Conservation (phyloP, 495 filamentous ascomycete species). For the Trichoderma virens region DNA sequence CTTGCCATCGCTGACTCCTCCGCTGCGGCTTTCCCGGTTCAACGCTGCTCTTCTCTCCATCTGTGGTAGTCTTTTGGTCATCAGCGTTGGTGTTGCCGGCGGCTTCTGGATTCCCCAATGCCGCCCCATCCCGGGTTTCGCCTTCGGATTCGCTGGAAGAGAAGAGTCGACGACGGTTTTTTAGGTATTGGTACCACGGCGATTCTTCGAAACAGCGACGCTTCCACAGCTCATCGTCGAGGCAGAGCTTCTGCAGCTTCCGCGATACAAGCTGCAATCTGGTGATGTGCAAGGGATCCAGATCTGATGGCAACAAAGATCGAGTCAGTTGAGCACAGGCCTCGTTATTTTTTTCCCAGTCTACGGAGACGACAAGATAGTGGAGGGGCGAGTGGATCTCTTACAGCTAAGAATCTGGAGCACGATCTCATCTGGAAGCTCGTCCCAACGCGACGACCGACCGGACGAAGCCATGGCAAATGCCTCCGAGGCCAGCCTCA, state of each 20-base stretch:
- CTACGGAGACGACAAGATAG: not conserved
- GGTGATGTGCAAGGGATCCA: constrained; percentile 61
- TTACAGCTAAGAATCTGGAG: constrained; percentile 68
- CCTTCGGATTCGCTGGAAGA: constrained; percentile 11
- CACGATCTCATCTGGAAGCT: constrained; percentile 68
- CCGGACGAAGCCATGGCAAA: constrained; percentile 6
- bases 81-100: constrained; percentile 19
- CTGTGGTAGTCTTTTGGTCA: constrained; percentile 14
- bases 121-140: constrained; percentile 10
- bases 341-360: not conserved
- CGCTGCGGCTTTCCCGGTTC: constrained; percentile 29
- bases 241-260: constrained; percentile 56
- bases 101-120: constrained; percentile 14
- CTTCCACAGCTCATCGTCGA: constrained; percentile 73
- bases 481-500: not conserved
- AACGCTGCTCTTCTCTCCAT: constrained; percentile 20
- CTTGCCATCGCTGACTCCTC: constrained; percentile 39
- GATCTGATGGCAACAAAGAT: constrained; percentile 40
- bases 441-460: not conserved
- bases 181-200: constrained; percentile 39
- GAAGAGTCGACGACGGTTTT: constrained; percentile 20
- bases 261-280: constrained; percentile 63
- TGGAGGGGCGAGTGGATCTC: constrained; percentile 20
- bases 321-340: constrained; percentile 7
- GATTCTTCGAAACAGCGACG: constrained; percentile 66